Conservation (phyloP, 306 rosid species). For the Neltuma alba region DNA sequence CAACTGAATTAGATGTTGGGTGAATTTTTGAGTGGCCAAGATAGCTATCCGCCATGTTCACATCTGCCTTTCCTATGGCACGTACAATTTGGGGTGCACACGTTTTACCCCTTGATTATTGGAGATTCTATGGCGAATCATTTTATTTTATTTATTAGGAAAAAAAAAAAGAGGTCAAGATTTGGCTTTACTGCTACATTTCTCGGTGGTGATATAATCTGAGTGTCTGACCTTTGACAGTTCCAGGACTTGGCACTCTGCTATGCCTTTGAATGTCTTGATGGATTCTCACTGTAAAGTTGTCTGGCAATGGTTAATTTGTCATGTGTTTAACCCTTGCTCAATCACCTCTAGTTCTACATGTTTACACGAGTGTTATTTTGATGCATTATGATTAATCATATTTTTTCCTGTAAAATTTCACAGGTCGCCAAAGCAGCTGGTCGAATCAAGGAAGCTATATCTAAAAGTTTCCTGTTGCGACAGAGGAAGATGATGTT, state of each 20-base stretch:
- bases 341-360: constrained; percentile 4
- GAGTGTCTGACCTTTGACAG: not conserved
- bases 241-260: constrained; percentile 15
- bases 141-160: constrained; percentile 4
- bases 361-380: not conserved
- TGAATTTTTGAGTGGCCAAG: constrained; percentile 12
- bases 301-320: constrained; percentile 3
- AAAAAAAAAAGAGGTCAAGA: not conserved
- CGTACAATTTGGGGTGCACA: constrained; percentile 21
- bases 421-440: constrained; percentile 85
- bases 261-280: constrained; percentile 33
- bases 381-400: constrained; percentile 13
- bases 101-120: constrained; percentile 15
- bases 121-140: not conserved
- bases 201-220: constrained; percentile 6
- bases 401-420: constrained; percentile 30
- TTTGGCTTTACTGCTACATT: constrained; percentile 11
- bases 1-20: constrained; percentile 9
- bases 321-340: constrained; percentile 31
- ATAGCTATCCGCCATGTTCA: constrained; percentile 8
- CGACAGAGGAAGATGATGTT: constrained; percentile 77
- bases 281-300: constrained; percentile 7
- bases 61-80: constrained; percentile 8
- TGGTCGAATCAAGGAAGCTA: constrained; percentile 69
- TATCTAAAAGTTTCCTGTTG: constrained; percentile 78